phyloP scores from a whole-genome alignment of 176 grass and related monocot species.

The Carex myosuroides region DNA sequence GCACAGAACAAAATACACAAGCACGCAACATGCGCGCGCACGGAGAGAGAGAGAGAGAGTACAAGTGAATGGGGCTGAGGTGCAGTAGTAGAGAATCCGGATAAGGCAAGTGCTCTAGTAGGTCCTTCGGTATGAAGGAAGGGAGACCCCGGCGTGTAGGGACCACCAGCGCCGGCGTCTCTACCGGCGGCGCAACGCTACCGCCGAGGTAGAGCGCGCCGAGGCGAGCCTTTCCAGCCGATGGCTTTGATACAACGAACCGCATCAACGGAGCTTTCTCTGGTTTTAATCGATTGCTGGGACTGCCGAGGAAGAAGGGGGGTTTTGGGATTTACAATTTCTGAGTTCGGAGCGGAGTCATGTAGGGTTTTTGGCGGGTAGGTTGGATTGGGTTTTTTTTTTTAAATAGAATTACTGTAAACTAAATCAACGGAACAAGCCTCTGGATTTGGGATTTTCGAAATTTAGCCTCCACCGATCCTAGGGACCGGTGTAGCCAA shows the following conservation, averaged over 20 bases:
- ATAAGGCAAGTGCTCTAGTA: constrained; percentile 53
- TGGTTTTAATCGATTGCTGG: background rate
- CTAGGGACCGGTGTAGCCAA: too few species aligned
- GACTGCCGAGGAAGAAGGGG: background rate
- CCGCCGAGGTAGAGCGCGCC: constrained; percentile 35
- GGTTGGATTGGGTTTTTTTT: too few species aligned
- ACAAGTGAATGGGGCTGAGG: constrained; percentile 89
- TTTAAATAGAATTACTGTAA: too few species aligned
- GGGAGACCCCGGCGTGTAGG: constrained; percentile 73
- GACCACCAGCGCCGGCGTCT: constrained; percentile 70
- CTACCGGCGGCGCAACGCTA: constrained; percentile 16
- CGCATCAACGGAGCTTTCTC: constrained; percentile 15
- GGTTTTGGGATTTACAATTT: background rate
- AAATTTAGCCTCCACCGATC: too few species aligned
- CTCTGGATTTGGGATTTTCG: too few species aligned
- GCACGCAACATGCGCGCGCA: background rate
- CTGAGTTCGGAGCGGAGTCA: background rate
- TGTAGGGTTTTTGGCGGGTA: too few species aligned
- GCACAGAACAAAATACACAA: background rate
- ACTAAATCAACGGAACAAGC: too few species aligned
- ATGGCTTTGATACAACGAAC: constrained; percentile 34
- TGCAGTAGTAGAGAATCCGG: constrained; percentile 78
- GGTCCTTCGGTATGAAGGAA: constrained; percentile 57
- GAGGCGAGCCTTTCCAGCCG: constrained; percentile 30
- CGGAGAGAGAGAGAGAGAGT: background rate